Base-by-base conservation (phyloP, 768 basidiomycete species). In the Rubroboletus satanas region DNA sequence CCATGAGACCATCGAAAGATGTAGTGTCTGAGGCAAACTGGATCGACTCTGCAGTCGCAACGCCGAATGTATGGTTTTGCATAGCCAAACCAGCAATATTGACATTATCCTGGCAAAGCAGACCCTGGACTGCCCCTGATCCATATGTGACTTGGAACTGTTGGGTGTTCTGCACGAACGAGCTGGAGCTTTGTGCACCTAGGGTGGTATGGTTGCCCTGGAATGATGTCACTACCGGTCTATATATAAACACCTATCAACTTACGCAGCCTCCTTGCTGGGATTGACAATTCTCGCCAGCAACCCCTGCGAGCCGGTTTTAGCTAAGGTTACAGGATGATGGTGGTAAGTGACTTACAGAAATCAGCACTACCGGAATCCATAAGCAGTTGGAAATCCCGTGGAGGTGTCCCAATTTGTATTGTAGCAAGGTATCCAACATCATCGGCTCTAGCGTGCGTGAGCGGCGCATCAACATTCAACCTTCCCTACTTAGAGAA, bases 1-100 rank as follows among this genome's bases (percentile, higher is more conserved):
- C 89, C 83, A 90, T 86, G 36, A 92, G 69, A 15, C 90, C 88
- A 64, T 90, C 86, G 57, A 88, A 89, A 1, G 79, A 74, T 38
- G 76, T 75, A 1, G 56, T 49, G 59, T 76, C 57, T 36, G 65
- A 62, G 14, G 83, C 74, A 71, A 93, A 91, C 33, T 90, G 83
- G 0, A 68, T 62, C 46, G 78, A 83, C 69, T 92, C 90, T 12
- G 60, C 37, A 2, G 69, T 71, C 7, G 87, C 80, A 21, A 84
- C 83, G 51, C 91, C 91, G 57, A 93, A 90, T 0, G 76, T 79
- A 67, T 90, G 88, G 4, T 62, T 73, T 5, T 65, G 65, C 37
- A 92, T 74, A 0, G 70, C 58, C 38, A 92, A 74, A 18, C 85
- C 87, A 4, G 84, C 88, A 51, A 93, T 71, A 39, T 63, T 71